Conservation (phyloP, 1,139 yeast genomes). For the Yamadazyma mexicana region DNA sequence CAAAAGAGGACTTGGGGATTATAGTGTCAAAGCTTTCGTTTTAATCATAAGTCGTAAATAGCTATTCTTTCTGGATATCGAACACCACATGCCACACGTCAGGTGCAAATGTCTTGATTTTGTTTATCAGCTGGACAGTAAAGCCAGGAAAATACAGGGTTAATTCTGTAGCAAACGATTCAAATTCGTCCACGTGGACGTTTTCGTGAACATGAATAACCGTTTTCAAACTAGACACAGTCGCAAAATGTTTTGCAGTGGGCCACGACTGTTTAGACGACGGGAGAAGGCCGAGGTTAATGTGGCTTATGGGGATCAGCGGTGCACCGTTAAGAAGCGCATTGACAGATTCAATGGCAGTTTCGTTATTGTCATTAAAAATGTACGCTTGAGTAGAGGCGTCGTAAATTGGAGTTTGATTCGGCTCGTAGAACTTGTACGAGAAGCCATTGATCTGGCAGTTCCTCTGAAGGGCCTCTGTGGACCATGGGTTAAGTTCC, state of each 20-base stretch:
- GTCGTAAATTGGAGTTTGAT: constrained; percentile 9
- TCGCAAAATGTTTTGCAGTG: constrained; percentile 33
- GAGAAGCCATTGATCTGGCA: constrained; percentile 45
- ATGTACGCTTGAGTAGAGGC: constrained; percentile 32
- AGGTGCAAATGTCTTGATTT: constrained; percentile 84
- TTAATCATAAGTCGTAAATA: neutral
- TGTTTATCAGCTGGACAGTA: constrained; percentile 41
- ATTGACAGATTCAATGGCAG: constrained; percentile 42
- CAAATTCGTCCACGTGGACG: constrained; percentile 48
- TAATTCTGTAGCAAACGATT: constrained; percentile 24
- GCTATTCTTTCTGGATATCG: constrained; percentile 34
- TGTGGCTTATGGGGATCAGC: constrained; percentile 52
- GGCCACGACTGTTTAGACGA: constrained; percentile 65
- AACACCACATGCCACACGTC: constrained; percentile 79
- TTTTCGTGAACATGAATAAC: constrained; percentile 77
- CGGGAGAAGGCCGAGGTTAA: constrained; percentile 79
- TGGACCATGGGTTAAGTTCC: constrained; percentile 87
- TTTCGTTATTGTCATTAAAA: constrained; percentile 64
- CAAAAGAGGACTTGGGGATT: too few relatives aligned
- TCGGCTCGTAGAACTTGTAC: constrained; percentile 16
- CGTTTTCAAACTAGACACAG: constrained; percentile 19
- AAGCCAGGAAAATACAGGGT: constrained; percentile 15
- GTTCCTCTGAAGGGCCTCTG: constrained; percentile 66
- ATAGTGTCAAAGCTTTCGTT: too few relatives aligned
- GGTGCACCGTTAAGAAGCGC: constrained; percentile 22